These are phyloP conservation scores for Austroboletus novae-zelandiae DNA, from an alignment of 1,284 basidiomycete genomes.

Conservation along the genomic window DNA sequence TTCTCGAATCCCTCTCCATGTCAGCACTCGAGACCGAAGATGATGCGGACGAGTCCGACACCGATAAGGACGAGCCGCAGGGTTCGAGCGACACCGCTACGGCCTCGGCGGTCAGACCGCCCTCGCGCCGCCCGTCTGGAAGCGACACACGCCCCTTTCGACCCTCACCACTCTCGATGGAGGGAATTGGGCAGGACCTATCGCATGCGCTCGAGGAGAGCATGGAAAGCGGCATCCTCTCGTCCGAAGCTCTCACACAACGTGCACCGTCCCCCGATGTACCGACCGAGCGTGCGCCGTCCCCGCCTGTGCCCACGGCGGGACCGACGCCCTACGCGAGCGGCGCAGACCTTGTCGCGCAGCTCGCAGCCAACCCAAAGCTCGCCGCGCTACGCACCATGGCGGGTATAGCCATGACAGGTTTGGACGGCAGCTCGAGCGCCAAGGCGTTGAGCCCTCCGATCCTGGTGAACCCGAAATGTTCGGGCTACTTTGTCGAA, in stretches of 20 bases:
- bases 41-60: constrained; percentile 19
- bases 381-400: constrained; percentile 30
- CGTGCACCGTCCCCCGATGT: not conserved
- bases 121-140: constrained; percentile 15
- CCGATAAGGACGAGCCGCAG: not conserved
- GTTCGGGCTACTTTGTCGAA: constrained; percentile 96
- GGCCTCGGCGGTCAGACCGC: not conserved
- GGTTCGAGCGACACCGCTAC: not conserved
- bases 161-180: constrained; percentile 28
- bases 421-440: constrained; percentile 15
- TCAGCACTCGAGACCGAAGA: constrained; percentile 43
- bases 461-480: constrained; percentile 72
- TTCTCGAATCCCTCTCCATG: constrained; percentile 42
- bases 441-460: constrained; percentile 47
- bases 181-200: constrained; percentile 31
- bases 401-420: constrained; percentile 25
- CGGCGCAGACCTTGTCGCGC: constrained; percentile 29
- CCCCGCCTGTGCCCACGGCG: not conserved
- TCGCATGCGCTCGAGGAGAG: constrained; percentile 32
- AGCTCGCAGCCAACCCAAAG: constrained; percentile 33
- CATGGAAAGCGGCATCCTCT: not conserved
- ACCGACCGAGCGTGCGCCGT: not conserved
- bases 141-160: constrained; percentile 11
- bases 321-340: constrained; percentile 7
- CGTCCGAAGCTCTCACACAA: not conserved